Conservation (phyloP, 306 rosid genomes). For the Mucuna pruriens region DNA sequence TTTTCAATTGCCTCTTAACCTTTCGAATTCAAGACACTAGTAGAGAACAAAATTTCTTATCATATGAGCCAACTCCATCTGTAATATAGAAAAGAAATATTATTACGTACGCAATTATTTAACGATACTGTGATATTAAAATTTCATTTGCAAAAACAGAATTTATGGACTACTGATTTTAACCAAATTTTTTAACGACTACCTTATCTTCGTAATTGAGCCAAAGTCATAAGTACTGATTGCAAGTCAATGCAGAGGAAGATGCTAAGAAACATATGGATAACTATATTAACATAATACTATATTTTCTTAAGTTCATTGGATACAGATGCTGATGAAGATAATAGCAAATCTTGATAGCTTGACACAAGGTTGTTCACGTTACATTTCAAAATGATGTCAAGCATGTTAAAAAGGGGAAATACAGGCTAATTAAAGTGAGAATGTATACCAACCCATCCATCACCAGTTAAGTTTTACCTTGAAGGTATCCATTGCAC, state of each 20-base stretch:
- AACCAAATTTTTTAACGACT: background rate
- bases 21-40: background rate
- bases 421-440: constrained; percentile 40
- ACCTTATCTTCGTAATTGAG: background rate
- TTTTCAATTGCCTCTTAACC: background rate
- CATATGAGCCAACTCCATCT: background rate
- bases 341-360: constrained; percentile 32
- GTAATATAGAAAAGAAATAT: too few relatives aligned
- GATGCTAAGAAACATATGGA: constrained; percentile 20
- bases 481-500: constrained; percentile 25
- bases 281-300: constrained; percentile 32
- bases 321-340: constrained; percentile 38
- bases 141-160: background rate
- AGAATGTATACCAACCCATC: constrained; percentile 38
- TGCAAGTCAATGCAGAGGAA: background rate
- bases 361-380: constrained; percentile 29
- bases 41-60: background rate
- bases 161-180: background rate
- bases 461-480: constrained; percentile 32
- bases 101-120: too few relatives aligned
- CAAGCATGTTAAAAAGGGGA: constrained; percentile 38
- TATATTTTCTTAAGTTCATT: constrained; percentile 34
- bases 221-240: too few relatives aligned
- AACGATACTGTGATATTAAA: background rate
- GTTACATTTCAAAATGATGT: constrained; percentile 37